Conservation (phyloP, 352 stramenopile species). For the Globisporangium barbulae region DNA sequence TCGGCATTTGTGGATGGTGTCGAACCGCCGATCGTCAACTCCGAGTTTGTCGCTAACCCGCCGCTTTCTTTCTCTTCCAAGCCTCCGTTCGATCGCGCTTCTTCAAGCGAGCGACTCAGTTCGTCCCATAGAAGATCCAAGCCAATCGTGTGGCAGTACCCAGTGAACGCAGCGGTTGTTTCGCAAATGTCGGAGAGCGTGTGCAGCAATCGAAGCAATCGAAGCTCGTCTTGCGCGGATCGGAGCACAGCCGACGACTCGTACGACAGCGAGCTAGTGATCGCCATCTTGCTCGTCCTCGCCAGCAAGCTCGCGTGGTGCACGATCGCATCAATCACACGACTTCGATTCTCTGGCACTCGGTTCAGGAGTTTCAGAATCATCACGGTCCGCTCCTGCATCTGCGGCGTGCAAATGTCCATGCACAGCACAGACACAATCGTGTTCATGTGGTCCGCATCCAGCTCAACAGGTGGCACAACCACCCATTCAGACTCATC, state of each 20-base stretch:
- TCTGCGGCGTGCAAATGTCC: slow-evolving; percentile 72
- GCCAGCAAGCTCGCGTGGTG: slow-evolving; percentile 51
- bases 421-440: slow-evolving; percentile 76
- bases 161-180: slow-evolving; percentile 63
- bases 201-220: slow-evolving; percentile 95
- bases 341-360: slow-evolving; percentile 52
- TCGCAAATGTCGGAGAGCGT: slow-evolving; percentile 89
- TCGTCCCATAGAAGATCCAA: slow-evolving; percentile 77
- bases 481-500: slow-evolving; percentile 58
- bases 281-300: slow-evolving; percentile 19
- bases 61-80: slow-evolving; percentile 59
- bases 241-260: slow-evolving; percentile 78
- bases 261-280: slow-evolving; percentile 22
- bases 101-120: slow-evolving; percentile 66
- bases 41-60: background rate
- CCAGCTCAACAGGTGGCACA: slow-evolving; percentile 60
- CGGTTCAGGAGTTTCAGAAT: slow-evolving; percentile 79
- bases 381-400: slow-evolving; percentile 78
- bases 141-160: slow-evolving; percentile 66
- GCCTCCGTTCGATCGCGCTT: slow-evolving; percentile 64
- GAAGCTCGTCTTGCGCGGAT: slow-evolving; percentile 89
- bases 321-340: slow-evolving; percentile 70
- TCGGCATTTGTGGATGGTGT: slow-evolving; percentile 36
- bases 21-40: background rate
- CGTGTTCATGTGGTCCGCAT: slow-evolving; percentile 44